Percentiles rank a stretch among this genome's conserved stretches.
These are phyloP conservation scores for Backusella sp. DNA, from an alignment of 192 early-diverging fungal genomes.

Conservation along the genomic window DNA sequence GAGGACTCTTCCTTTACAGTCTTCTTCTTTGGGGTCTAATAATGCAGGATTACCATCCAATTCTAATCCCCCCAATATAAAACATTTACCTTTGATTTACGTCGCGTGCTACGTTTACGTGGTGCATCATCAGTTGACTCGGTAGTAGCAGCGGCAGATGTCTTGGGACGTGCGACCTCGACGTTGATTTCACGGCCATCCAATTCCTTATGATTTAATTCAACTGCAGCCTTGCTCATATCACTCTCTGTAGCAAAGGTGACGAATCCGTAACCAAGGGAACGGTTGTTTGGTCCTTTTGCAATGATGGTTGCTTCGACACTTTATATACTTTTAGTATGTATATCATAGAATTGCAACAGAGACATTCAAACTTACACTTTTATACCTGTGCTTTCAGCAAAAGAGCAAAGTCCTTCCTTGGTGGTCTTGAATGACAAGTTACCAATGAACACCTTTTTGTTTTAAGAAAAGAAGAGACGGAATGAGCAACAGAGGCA, in stretches of 20 bases:
- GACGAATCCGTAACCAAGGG: constrained; percentile 95
- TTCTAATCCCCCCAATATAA: neutral
- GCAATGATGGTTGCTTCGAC: constrained; percentile 78
- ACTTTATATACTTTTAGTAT: constrained; percentile 29
- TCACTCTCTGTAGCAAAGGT: constrained; percentile 72
- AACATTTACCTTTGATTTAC: constrained; percentile 21
- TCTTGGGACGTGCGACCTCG: constrained; percentile 76
- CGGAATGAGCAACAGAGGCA: neutral
- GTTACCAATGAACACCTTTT: constrained; percentile 94
- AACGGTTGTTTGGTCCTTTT: constrained; percentile 69
- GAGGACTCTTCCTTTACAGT: neutral
- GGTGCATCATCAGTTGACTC: constrained; percentile 2
- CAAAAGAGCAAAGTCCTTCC: constrained; percentile 68
- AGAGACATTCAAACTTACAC: constrained; percentile 61
- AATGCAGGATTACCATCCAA: neutral
- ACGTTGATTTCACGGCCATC: constrained; percentile 90
- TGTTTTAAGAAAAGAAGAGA: neutral
- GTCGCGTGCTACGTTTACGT: constrained; percentile 29
- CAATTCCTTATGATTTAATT: constrained; percentile 80
- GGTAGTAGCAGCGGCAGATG: neutral
- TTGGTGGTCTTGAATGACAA: constrained; percentile 87
- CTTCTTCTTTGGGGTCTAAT: neutral
- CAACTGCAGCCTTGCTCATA: constrained; percentile 67
- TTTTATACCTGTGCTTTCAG: constrained; percentile 66
- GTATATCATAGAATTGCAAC: neutral